Conservation (phyloP, 805 yeast species). For the Babjeviella inositovora region DNA sequence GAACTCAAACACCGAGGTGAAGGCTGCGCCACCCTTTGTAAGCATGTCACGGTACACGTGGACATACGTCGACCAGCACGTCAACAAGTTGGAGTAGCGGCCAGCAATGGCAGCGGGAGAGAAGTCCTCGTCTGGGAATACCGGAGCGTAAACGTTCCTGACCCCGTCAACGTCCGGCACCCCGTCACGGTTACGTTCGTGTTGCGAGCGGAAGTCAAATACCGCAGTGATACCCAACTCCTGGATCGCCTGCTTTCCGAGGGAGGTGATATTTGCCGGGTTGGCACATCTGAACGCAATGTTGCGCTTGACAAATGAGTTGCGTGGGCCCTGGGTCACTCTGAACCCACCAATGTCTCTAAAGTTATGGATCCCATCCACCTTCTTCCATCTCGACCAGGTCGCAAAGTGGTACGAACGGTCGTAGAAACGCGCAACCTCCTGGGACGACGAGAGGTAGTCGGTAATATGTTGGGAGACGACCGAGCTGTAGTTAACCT, state of each 20-base stretch:
- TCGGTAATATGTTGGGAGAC: slow-evolving; percentile 33
- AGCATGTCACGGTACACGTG: slow-evolving; percentile 47
- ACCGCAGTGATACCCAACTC: slow-evolving; percentile 32
- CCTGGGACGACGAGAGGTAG: slow-evolving; percentile 30
- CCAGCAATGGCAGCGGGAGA: slow-evolving; percentile 52
- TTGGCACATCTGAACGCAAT: slow-evolving; percentile 50
- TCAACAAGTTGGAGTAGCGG: slow-evolving; percentile 33
- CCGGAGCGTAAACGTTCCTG: slow-evolving; percentile 35
- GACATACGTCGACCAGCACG: slow-evolving; percentile 47
- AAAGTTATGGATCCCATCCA: slow-evolving; percentile 59
- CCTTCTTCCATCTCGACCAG: slow-evolving; percentile 38
- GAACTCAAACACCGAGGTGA: slow-evolving; percentile 30
- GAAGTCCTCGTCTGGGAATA: slow-evolving; percentile 32
- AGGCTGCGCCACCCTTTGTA: slow-evolving; percentile 27
- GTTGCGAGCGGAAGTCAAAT: slow-evolving; percentile 52
- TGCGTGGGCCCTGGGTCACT: slow-evolving; percentile 12
- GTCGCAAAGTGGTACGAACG: slow-evolving; percentile 15
- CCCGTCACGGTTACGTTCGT: slow-evolving; percentile 34
- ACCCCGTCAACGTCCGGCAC: slow-evolving; percentile 27
- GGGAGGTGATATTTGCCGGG: slow-evolving; percentile 29
- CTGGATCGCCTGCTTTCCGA: slow-evolving; percentile 24
- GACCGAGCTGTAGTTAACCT: slow-evolving; percentile 39
- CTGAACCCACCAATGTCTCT: slow-evolving; percentile 75
- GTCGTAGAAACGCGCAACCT: slow-evolving; percentile 32
- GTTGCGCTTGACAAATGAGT: slow-evolving; percentile 31